These are phyloP conservation scores for Exophiala sideris DNA, from an alignment of 2,329 filamentous ascomycete species.

Conservation along the genomic window DNA sequence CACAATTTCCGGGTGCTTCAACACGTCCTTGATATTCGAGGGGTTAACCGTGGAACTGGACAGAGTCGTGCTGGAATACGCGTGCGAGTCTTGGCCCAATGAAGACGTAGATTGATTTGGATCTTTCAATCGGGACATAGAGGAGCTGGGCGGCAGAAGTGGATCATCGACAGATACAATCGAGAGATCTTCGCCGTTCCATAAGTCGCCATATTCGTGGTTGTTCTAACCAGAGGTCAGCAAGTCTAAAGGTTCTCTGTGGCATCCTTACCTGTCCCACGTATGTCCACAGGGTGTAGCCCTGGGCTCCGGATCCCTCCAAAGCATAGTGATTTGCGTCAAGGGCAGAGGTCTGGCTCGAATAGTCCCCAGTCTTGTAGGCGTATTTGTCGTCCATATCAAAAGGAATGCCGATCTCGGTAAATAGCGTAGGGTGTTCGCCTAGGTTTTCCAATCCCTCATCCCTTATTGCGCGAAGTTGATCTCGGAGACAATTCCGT, in stretches of 20 bases:
- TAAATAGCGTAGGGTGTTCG: slow-evolving; percentile 81
- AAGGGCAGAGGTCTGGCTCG: slow-evolving; percentile 85
- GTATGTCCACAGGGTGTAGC: slow-evolving; percentile 89
- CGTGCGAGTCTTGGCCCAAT: slow-evolving; percentile 42
- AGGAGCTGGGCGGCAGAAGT: slow-evolving; percentile 41
- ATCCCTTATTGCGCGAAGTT: slow-evolving; percentile 75
- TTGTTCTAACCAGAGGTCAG: slow-evolving; percentile 59
- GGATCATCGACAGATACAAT: slow-evolving; percentile 84
- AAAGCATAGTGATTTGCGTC: slow-evolving; percentile 94
- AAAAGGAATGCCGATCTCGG: slow-evolving; percentile 95
- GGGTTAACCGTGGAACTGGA: slow-evolving; percentile 62
- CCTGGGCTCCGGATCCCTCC: slow-evolving; percentile 78
- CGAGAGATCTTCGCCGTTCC: slow-evolving; percentile 96
- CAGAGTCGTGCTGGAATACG: slow-evolving; percentile 52
- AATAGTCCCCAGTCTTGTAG: slow-evolving; percentile 93
- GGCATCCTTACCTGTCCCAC: slow-evolving; percentile 57
- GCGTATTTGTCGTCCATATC: slow-evolving; percentile 98
- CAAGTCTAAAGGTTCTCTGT: not conserved
- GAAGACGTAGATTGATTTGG: slow-evolving; percentile 38
- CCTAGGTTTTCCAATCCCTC: slow-evolving; percentile 89
- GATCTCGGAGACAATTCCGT: slow-evolving; percentile 85
- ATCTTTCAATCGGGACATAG: slow-evolving; percentile 30
- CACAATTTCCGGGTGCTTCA: slow-evolving; percentile 57
- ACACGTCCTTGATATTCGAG: slow-evolving; percentile 68
- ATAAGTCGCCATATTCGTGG: slow-evolving; percentile 85